Percentiles rank a stretch among this genome's conserved stretches.
Conservation (phyloP, 1,284 basidiomycete species). For the Tilletia indica region DNA sequence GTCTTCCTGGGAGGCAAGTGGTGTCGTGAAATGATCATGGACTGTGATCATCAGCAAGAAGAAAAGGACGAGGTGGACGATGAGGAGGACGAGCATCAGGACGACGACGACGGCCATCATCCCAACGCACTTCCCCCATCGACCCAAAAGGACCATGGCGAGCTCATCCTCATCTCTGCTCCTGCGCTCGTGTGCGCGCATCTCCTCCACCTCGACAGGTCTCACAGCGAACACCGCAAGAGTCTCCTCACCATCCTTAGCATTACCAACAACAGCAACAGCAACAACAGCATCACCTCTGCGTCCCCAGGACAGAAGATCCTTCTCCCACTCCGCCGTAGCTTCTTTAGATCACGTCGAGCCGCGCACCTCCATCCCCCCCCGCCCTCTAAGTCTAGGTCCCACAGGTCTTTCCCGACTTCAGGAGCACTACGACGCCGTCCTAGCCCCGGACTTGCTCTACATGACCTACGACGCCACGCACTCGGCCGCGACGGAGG, state of each 20-base stretch:
- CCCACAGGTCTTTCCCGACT: slow-evolving; percentile 73
- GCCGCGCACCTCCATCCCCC: slow-evolving; percentile 37
- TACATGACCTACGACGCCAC: slow-evolving; percentile 81
- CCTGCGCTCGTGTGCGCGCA: slow-evolving; percentile 4
- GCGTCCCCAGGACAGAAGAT: neutral
- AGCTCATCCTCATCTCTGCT: neutral
- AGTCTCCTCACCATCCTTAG: no score
- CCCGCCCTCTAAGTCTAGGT: slow-evolving; percentile 55
- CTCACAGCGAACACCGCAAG: no score
- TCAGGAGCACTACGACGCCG: slow-evolving; percentile 77
- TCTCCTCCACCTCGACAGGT: neutral
- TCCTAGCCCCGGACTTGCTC: slow-evolving; percentile 81
- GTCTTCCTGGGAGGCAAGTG: no score
- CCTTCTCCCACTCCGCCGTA: neutral
- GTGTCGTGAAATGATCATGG: no score
- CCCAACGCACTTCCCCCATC: no score
- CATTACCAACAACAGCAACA: neutral
- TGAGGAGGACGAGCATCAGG: no score
- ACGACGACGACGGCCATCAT: no score
- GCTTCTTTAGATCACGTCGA: slow-evolving; percentile 20
- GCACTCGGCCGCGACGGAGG: slow-evolving; percentile 9
- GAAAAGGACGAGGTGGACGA: no score
- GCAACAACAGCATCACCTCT: neutral
- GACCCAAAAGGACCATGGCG: neutral
- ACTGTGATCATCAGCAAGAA: no score